Conservation (phyloP, 345 rosid species). For the Acer saccharum region DNA sequence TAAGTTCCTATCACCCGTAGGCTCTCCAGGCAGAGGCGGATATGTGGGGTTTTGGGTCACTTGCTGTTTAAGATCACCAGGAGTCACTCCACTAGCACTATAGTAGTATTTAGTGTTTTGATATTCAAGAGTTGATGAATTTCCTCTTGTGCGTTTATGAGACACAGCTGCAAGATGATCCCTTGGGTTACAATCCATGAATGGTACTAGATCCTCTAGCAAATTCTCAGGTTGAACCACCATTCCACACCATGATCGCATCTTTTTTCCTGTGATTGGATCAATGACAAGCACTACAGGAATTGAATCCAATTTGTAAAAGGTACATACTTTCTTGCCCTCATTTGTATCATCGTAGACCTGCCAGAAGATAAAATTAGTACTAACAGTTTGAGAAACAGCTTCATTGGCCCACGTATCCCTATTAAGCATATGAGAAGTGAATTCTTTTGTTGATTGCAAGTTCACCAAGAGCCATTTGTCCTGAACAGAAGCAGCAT, state of each 20-base stretch:
- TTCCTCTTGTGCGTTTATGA: conserved; percentile 86
- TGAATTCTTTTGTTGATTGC: conserved; percentile 90
- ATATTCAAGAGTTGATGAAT: conserved; percentile 48
- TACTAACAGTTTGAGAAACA: conserved; percentile 79
- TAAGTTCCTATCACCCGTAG: conserved; percentile 70
- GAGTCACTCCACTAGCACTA: conserved; percentile 19
- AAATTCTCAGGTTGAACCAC: conserved; percentile 75
- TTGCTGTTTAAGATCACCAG: conserved; percentile 16
- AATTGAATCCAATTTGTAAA: conserved; percentile 74
- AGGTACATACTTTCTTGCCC: conserved; percentile 91
- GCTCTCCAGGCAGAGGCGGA: conserved; percentile 89
- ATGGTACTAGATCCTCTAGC: conserved; percentile 85
- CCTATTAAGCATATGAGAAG: conserved; percentile 98
- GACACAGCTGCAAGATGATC: conserved; percentile 69
- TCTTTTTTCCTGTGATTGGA: conserved; percentile 95
- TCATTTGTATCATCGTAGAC: conserved; percentile 89
- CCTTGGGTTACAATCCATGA: conserved; percentile 93
- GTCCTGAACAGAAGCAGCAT: conserved; percentile 68
- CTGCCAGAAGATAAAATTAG: conserved; percentile 98
- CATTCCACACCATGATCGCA: conserved; percentile 92
- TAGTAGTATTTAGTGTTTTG: conserved; percentile 24
- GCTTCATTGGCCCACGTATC: conserved; percentile 99
- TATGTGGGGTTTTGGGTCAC: conserved; percentile 43
- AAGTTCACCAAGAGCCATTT: conserved; percentile 97
- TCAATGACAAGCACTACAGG: conserved; percentile 94